These are phyloP conservation scores for Coffea humblotiana DNA, from an alignment of 305 asterid genomes.

Conservation along the genomic window DNA sequence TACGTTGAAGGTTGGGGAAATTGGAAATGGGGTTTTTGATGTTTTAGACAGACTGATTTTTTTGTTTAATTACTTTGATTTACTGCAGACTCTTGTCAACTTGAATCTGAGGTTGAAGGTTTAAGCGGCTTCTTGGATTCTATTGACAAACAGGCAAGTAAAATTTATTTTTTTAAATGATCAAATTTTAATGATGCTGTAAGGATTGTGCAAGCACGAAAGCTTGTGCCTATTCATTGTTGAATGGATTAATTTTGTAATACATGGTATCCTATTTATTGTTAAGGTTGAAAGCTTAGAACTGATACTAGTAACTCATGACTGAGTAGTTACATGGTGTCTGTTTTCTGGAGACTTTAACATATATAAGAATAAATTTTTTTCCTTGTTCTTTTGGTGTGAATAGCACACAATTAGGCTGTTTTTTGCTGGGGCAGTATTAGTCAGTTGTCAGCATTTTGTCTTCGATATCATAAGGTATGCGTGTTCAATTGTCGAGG, in stretches of 20 bases:
- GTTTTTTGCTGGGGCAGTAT: background rate
- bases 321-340: background rate
- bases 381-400: background rate
- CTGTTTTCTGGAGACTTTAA: background rate
- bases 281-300: too few relatives aligned
- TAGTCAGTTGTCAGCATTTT: background rate
- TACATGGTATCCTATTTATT: background rate
- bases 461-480: background rate
- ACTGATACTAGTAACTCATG: too few relatives aligned
- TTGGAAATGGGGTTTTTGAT: constrained; percentile 8
- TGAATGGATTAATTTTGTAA: background rate
- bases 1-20: constrained; percentile 64
- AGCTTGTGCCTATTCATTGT: background rate
- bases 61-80: constrained; percentile 6
- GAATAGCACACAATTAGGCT: background rate
- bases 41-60: background rate
- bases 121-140: constrained; percentile 53
- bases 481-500: background rate
- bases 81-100: constrained; percentile 48
- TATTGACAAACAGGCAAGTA: constrained; percentile 53
- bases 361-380: background rate
- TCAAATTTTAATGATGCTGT: background rate
- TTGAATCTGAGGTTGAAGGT: constrained; percentile 64
- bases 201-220: background rate
- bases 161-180: background rate